Evolutionary conservation across 2,329 filamentous ascomycete genomes (phyloP).

Genomic region (Sporothrix euskadiensis): DNA sequence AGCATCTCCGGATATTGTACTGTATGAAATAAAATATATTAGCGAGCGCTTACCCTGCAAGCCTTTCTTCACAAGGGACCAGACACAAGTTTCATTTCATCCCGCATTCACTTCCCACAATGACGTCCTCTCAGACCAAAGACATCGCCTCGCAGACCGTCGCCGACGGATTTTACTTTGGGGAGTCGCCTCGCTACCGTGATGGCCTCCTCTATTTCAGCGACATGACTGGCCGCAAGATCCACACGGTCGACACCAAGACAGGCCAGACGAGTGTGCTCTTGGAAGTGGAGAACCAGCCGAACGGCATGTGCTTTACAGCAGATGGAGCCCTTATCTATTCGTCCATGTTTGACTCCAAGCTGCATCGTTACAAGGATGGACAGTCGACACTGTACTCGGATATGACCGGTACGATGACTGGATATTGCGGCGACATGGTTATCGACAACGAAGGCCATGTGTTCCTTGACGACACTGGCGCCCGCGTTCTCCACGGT

Average conservation of each 20-base stretch:
- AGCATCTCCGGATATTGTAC: not conserved
- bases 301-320: constrained; percentile 4
- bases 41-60: too few relatives aligned
- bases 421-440: constrained; percentile 15
- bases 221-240: constrained; percentile 13
- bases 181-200: constrained; percentile 11
- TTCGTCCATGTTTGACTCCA: constrained; percentile 1
- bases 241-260: not conserved
- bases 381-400: not conserved
- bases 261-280: not conserved
- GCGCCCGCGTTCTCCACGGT: constrained; percentile 15
- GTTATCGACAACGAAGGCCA: not conserved
- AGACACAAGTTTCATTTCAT: not conserved
- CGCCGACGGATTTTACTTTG: not conserved
- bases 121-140: not conserved
- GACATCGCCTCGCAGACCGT: not conserved
- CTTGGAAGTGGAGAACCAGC: not conserved
- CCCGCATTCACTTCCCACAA: not conserved
- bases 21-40: not conserved
- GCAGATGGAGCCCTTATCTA: constrained; percentile 1
- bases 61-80: not conserved
- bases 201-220: constrained; percentile 1
- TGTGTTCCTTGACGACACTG: constrained; percentile 3
- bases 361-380: not conserved
- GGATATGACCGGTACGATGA: not conserved